Evolutionary conservation across 768 basidiomycete species (phyloP), one percentile per base, ranked within the genome.

Genomic region (Suillus discolor): DNA sequence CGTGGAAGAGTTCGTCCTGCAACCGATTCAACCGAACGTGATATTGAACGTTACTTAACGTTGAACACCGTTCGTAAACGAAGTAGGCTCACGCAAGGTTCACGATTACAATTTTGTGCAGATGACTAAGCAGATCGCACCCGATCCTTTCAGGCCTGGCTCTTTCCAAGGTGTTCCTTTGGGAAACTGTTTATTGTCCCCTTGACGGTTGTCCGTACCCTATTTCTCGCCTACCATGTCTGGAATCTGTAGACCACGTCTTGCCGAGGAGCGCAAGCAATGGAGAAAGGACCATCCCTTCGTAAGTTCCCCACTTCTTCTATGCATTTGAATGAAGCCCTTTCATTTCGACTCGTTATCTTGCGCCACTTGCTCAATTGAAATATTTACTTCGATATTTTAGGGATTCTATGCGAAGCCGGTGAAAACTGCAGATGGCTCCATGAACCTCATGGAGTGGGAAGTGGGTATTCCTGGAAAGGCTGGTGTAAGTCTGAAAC

Each of bases 271-370:
- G 79, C 89, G 97, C 73, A 99, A 99, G 80, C 94, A 96, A 73
- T 99, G 97, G 97, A 81, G 97, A 66, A 99, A 96, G 79, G 97
- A 99, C 71, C 97, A 99, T 79, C 97, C 97, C 38, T 98, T 97
- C 72, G 97, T 98, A 78, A 80, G 94, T 85, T 64, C 45, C 61
- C 54, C 2, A 51, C 60, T 61, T 62, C 34, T 59, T 57, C 38
- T 28, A 47, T 59, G 23, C 49, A 42, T 38, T 53, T 36, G 16
- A 44, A 64, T 45, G 47, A 25, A 23, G 23, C 47, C 31, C 49
- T 60, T 65, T 61, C 63, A 44, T 42, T 51, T 57, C 54, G 34
- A 36, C 28, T 42, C 25, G 16, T 66, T 72, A n/a, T 70, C 49
- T 62, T 8, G 44, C 45, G 31, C 61, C 16, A 11, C 1, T 31